A percentile compares a stretch with the other conserved stretches of the same genome.
Evolutionary conservation across 106 monocot genomes (phyloP).

Genomic region (Dioscorea dumetorum): DNA sequence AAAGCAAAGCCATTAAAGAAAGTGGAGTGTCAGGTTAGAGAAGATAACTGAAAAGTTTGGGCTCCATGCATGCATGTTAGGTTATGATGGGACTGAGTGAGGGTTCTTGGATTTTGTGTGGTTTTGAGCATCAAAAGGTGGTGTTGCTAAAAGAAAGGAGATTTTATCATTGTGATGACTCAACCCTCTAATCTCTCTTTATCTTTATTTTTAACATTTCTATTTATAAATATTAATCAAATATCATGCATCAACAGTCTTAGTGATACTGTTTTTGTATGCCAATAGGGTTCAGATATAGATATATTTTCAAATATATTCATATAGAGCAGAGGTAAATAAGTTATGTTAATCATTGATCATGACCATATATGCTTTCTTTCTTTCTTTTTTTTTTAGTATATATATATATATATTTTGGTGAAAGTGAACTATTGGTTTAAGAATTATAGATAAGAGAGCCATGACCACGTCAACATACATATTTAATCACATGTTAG

Average conservation of each 20-base stretch:
- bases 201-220: neutral
- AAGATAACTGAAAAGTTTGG: neutral
- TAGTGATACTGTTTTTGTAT: neutral
- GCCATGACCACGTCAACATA: no score
- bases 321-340: neutral
- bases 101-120: neutral
- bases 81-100: neutral
- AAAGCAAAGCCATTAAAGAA: no score
- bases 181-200: neutral
- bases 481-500: no score
- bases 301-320: neutral
- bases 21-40: neutral
- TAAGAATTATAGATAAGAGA: no score
- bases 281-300: neutral
- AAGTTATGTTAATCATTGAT: no score
- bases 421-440: no score
- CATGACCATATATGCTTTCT: neutral
- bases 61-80: constrained; percentile 1
- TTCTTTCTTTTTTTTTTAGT: no score
- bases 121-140: neutral
- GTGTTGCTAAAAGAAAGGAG: neutral
- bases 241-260: neutral
- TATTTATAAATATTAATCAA: neutral
- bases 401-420: no score
- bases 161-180: neutral